A percentile compares a stretch with the other conserved stretches of the same genome.
Evolutionary conservation across 1,139 yeast genomes (phyloP).

Genomic region (Scheffersomyces insectosa): DNA sequence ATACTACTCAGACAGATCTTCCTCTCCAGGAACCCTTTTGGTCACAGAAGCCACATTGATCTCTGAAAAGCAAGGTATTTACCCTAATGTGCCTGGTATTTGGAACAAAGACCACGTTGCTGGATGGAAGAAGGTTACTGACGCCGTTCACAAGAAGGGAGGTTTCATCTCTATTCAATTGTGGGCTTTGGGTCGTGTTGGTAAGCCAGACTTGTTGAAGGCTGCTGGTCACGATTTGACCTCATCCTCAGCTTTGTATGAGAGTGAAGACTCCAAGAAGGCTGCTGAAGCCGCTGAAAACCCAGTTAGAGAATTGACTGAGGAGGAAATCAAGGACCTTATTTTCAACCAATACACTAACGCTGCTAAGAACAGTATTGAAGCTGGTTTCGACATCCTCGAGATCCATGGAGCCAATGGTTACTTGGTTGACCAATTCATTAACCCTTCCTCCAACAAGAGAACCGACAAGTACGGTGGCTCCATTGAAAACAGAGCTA

Average conservation of each 20-base stretch:
- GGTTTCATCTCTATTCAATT: slow-evolving; percentile 12
- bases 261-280: slow-evolving; percentile 4
- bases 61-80: slow-evolving; percentile 17
- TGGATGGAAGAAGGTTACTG: slow-evolving; percentile 13
- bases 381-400: slow-evolving; percentile 17
- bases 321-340: slow-evolving; percentile 11
- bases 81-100: slow-evolving; percentile 19
- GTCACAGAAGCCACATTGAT: slow-evolving; percentile 35
- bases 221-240: slow-evolving; percentile 13
- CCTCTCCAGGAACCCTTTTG: slow-evolving; percentile 34
- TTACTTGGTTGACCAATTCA: slow-evolving; percentile 15
- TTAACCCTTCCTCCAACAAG: slow-evolving; percentile 12
- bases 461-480: slow-evolving; percentile 21
- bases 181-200: slow-evolving; percentile 13
- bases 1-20: slow-evolving; percentile 33
- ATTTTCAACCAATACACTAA: slow-evolving; percentile 9
- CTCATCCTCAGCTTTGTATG: slow-evolving; percentile 20
- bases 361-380: slow-evolving; percentile 19
- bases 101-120: slow-evolving; percentile 10
- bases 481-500: slow-evolving; percentile 15
- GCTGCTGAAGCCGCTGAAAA: slow-evolving; percentile 11
- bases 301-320: slow-evolving; percentile 11
- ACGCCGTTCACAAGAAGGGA: slow-evolving; percentile 11
- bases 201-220: slow-evolving; percentile 15
- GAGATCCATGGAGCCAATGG: slow-evolving; percentile 19